Base-by-base conservation (phyloP, 2,329 filamentous ascomycete genomes). In the Colletotrichum shisoi region DNA sequence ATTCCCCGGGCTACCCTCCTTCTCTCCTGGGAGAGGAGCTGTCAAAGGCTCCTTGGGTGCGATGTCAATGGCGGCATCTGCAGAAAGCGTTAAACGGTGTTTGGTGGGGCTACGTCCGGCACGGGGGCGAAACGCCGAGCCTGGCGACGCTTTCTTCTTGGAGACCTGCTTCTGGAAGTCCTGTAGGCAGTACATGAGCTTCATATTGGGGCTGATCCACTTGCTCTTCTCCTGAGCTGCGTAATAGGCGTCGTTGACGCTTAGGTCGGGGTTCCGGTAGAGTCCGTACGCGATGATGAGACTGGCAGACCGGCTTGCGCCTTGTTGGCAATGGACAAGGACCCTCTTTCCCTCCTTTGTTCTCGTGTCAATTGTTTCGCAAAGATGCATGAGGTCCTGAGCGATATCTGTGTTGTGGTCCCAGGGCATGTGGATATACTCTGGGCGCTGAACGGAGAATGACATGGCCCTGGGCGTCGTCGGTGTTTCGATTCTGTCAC, bases 161-260 rank as follows among this genome's bases (percentile, higher is more conserved):
- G 83, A 78, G 3, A 89, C 76, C 56, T 89, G 82, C 73, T 89
- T 89, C 71, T 89, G 87, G 74, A 94, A 94, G 73, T 94, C 91
- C 76, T 94, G 91, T 54, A 96, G 81, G 71, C 92, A 93, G 83
- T 95, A 95, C 84, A 96, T 93, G 71, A 96, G 83, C 71, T 92
- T 92, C 92, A 96, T 96, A 77, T 96, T 96, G 0, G 92, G 92
- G 66, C 92, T 93, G 72, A 96, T 94, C 92, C 92, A 96, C 74
- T 85, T 88, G 77, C 92, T 95, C 79, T 91, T 91, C 61, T 87
- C 84, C 78, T 96, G 93, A 3, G 92, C 91, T 3, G 89, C 85
- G 74, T 93, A 88, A 75, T 95, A 95, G 2, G 92, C 91, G 75
- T 94, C 91, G 73, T 94, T 93, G 60, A 94, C 91, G 71, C 85